These are phyloP conservation scores for Comarum palustre DNA, from an alignment of 306 rosid genomes.

Conservation along the genomic window DNA sequence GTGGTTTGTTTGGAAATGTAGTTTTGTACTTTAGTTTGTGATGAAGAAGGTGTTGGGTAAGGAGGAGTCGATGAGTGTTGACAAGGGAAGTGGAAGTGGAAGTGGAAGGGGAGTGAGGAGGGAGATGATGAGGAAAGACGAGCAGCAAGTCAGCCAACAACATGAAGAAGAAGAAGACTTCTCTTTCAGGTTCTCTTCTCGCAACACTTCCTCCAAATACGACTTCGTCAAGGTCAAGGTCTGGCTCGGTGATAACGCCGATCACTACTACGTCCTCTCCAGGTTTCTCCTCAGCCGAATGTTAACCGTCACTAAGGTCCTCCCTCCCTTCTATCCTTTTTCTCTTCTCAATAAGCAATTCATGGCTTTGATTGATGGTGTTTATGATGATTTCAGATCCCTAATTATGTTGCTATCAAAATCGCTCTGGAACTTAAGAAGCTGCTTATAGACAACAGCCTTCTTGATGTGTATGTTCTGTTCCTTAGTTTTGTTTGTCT, in stretches of 20 bases:
- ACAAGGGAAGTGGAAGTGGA: too few relatives aligned
- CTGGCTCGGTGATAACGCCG: constrained; percentile 96
- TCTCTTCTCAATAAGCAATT: background rate
- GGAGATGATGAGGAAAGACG: constrained; percentile 41
- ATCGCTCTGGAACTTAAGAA: constrained; percentile 92
- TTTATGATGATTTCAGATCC: constrained; percentile 62
- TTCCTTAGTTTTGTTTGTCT: background rate
- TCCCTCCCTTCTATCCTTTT: background rate
- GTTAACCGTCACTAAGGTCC: constrained; percentile 94
- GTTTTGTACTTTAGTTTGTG: too few relatives aligned
- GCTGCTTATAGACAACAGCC: constrained; percentile 92
- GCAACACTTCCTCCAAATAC: constrained; percentile 86
- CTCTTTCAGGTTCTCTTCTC: constrained; percentile 59
- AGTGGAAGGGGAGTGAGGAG: too few relatives aligned
- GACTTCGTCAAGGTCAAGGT: constrained; percentile 94
- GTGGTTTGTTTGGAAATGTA: too few relatives aligned
- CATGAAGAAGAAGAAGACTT: constrained; percentile 41
- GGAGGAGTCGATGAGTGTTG: too few relatives aligned
- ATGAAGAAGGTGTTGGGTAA: too few relatives aligned
- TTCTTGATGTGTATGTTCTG: constrained; percentile 71
- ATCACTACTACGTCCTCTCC: constrained; percentile 90
- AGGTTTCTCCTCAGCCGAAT: constrained; percentile 85
- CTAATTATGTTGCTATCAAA: constrained; percentile 84
- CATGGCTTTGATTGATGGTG: background rate
- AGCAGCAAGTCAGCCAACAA: constrained; percentile 26